Percentiles rank a stretch among this genome's conserved stretches.
These are phyloP conservation scores for Lindgomyces ingoldianus DNA, from an alignment of 495 filamentous ascomycete species.

Conservation along the genomic window DNA sequence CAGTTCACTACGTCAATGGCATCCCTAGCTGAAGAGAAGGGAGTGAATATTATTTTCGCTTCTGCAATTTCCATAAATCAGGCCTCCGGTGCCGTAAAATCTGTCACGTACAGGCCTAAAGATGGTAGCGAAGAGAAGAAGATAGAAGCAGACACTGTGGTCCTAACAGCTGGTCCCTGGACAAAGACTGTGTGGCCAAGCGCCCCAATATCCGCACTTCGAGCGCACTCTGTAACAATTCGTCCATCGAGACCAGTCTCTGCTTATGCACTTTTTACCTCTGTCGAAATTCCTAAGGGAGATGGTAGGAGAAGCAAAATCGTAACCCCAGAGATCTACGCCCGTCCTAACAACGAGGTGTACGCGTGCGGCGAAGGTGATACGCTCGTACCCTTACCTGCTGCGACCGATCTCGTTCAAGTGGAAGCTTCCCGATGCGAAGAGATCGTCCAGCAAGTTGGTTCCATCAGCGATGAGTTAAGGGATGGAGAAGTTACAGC, in stretches of 20 bases:
- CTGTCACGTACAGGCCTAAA: slow-evolving; percentile 75
- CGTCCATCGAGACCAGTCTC: slow-evolving; percentile 70
- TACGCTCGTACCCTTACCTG: slow-evolving; percentile 69
- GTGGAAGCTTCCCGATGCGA: slow-evolving; percentile 77
- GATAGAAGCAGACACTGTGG: slow-evolving; percentile 73
- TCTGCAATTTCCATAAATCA: slow-evolving; percentile 65
- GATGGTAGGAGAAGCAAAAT: slow-evolving; percentile 47
- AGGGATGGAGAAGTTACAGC: slow-evolving; percentile 74
- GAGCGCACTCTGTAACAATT: slow-evolving; percentile 91
- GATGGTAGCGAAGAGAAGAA: slow-evolving; percentile 57
- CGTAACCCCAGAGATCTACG: slow-evolving; percentile 90
- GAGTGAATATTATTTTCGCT: slow-evolving; percentile 69
- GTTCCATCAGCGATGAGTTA: slow-evolving; percentile 73
- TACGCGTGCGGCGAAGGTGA: slow-evolving; percentile 96
- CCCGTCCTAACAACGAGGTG: slow-evolving; percentile 81
- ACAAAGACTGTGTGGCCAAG: slow-evolving; percentile 70
- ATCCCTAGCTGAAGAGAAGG: slow-evolving; percentile 71
- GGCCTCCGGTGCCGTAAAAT: slow-evolving; percentile 53
- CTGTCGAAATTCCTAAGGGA: slow-evolving; percentile 71
- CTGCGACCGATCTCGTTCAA: slow-evolving; percentile 72
- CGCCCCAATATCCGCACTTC: slow-evolving; percentile 74
- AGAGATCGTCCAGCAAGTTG: slow-evolving; percentile 82
- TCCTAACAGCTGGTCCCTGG: slow-evolving; percentile 91
- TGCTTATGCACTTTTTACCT: slow-evolving; percentile 87
- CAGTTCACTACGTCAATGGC: slow-evolving; percentile 90